Evolutionary conservation across 768 basidiomycete genomes (phyloP).

Genomic region (Agaricus subrufescens): DNA sequence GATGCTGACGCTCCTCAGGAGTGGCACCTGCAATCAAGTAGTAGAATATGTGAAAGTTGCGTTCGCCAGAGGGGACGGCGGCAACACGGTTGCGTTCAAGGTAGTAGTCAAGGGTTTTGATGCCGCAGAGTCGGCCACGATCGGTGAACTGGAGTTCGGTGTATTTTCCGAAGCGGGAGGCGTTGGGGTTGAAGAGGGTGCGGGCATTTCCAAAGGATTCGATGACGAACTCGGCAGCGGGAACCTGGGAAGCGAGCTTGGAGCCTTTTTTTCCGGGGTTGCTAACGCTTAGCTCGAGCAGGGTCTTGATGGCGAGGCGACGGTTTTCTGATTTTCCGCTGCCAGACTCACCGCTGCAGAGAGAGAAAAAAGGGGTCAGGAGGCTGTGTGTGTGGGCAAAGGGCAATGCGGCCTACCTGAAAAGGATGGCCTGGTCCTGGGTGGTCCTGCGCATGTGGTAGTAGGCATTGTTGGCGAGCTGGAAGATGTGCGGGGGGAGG

Average conservation of each 20-base stretch:
- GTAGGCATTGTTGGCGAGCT: conserved; percentile 86
- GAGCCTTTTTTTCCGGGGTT: conserved; percentile 91
- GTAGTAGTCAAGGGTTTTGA: conserved; percentile 97
- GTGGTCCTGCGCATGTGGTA: conserved; percentile 94
- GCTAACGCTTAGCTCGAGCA: conserved; percentile 87
- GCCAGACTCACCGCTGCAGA: conserved; percentile 80
- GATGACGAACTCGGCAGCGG: conserved; percentile 92
- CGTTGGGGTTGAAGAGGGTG: conserved; percentile 89
- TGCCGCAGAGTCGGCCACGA: conserved; percentile 79
- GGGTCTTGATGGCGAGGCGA: conserved; percentile 83
- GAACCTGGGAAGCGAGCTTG: conserved; percentile 82
- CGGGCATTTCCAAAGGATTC: conserved; percentile 93
- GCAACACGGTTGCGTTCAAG: conserved; percentile 90
- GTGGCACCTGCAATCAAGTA: conserved; percentile 92
- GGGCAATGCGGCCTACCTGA: conserved; percentile 53
- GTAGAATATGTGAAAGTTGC: conserved; percentile 98
- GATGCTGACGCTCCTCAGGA: conserved; percentile 81
- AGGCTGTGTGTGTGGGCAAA: background rate
- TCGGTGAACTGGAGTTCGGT: conserved; percentile 97
- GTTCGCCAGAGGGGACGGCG: conserved; percentile 82
- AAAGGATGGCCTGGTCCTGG: conserved; percentile 87
- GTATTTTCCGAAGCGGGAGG: conserved; percentile 96
- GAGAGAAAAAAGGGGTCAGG: background rate
- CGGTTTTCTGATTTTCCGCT: conserved; percentile 93
- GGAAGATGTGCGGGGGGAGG: conserved; percentile 86